Base-by-base conservation (phyloP, 2,329 filamentous ascomycete genomes). In the Mycosphaerelloides madeirae region DNA sequence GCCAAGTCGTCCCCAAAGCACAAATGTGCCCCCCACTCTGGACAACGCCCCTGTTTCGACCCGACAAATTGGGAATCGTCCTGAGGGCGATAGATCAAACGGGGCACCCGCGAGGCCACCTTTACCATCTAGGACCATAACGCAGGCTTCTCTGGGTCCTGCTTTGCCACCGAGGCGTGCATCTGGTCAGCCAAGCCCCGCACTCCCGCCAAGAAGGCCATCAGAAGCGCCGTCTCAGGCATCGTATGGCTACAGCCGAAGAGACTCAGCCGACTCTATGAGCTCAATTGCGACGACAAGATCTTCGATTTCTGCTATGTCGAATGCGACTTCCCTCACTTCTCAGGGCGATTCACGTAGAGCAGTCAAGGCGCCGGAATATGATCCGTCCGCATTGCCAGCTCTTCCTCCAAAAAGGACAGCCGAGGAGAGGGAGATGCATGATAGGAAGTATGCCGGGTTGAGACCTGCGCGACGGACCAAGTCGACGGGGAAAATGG, bases 371-470 rank as follows among this genome's bases (percentile, higher is more conserved):
- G 64, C 79, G 5, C 79, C 80, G 8, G 72, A 73, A 36, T 83
- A 74, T 64, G 76, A 78, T 48, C 73, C 77, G 38, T 62, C 71
- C 12, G 69, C 72, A 29, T 62, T 81, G 8, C 79, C 79, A 40
- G 67, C 73, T 22, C 64, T 81, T 29, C 78, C 77, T 38, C 70
- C 74, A 1, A 78, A 74, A 54, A 63, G 66, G 41, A 57, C 64
- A n/a, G 58, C 65, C n/a, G 66, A 68, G 38, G 64, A 72, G 31
- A 62, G 62, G 36, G 68, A 70, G 36, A 61, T 59, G 4, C 52
- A 49, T 14, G 54, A 56, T 28, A 44, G 50, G 29, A 57, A 53
- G 35, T 56, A 58, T 31, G 46, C 46, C 43, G 42, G 42, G 6
- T 12, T 40, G 18, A 43, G 56, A 15, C 50, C 53, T n/a, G 31